These are phyloP conservation scores for Alternaria tenuissima DNA, from an alignment of 2,329 filamentous ascomycete species.

Conservation along the genomic window DNA sequence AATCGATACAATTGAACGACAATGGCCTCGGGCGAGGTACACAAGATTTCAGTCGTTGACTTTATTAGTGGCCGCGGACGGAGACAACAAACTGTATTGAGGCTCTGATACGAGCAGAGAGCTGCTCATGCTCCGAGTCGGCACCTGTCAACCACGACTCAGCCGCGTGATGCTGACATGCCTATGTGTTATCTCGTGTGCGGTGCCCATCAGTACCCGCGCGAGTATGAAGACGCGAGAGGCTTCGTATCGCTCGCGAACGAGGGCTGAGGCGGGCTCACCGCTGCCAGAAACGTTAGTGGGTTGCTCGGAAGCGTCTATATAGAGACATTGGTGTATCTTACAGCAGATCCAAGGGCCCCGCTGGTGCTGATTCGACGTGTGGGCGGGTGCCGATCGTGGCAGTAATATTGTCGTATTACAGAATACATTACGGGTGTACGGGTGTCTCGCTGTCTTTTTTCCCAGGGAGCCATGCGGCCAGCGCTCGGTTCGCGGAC, in stretches of 20 bases:
- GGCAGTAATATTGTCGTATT: conserved; percentile 34
- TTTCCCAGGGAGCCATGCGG: conserved; percentile 17
- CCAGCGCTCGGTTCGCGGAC: conserved; percentile 29
- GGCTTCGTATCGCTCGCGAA: conserved; percentile 27
- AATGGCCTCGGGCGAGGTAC: conserved; percentile 15
- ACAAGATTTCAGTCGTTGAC: conserved; percentile 11
- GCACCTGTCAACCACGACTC: conserved; percentile 31
- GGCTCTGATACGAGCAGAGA: conserved; percentile 20
- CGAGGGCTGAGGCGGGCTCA: conserved; percentile 14
- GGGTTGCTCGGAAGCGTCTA: conserved; percentile 16
- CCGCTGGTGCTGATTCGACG: conserved; percentile 10
- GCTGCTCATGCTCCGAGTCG: conserved; percentile 12
- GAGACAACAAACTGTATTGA: background rate
- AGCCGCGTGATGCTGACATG: conserved; percentile 36
- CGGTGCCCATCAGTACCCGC: conserved; percentile 22
- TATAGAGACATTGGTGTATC: conserved; percentile 16
- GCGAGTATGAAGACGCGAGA: conserved; percentile 19
- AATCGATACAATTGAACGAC: conserved; percentile 20
- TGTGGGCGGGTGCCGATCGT: conserved; percentile 5
- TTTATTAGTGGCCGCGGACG: conserved; percentile 2
- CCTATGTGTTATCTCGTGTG: conserved; percentile 19
- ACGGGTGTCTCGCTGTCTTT: conserved; percentile 22
- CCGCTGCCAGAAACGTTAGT: conserved; percentile 14
- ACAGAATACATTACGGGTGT: conserved; percentile 38
- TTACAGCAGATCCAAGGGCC: conserved; percentile 8